Evolutionary conservation across 1,284 basidiomycete genomes (phyloP), one percentile per base, ranked within the genome.

Genomic region (Bjerkandera adusta): DNA sequence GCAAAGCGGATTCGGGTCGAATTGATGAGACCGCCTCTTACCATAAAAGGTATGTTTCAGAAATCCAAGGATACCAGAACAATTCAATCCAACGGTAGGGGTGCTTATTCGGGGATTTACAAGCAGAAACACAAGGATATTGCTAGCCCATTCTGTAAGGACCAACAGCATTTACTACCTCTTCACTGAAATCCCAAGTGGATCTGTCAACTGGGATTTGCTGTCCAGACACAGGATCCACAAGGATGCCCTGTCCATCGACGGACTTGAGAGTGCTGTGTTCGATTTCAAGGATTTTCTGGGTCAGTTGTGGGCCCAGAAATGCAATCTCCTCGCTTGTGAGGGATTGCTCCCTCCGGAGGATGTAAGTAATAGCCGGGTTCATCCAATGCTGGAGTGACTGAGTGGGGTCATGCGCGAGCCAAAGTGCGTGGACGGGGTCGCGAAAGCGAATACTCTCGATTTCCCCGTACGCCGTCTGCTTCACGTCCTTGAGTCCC

Each of bases 401-500:
- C 11, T 8, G 11, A 7, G 7, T 8, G 11, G 16, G 34, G 34
- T 35, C 34, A 16, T 35, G 7, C 10, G 34, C 34, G 34, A 35
- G 34, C 10, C 7, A 7, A 8, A 35, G 11, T 8, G 34, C 34
- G 7, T 35, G 34, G 10, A 35, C 10, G 10, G 34, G 34, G 16
- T 35, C 15, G 34, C 10, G 8, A 7, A 12, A 7, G 34, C 11
- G 34, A 7, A 35, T 16, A 16, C 15, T 7, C 10, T 35, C 10
- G 11, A 35, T 12, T 7, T 35, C 18, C 15, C 7, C 8, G 34
- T 12, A 7, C 7, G 34, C 34, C 53, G 41, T 48, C 35, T 21
- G 40, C 21, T 51, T 15, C 13, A 39, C n/a, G 24, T 36, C n/a
- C 42, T 10, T 16, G 34, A 35, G 18, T 16, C 15, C 34, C 34